Evolutionary conservation across 768 basidiomycete species (phyloP).

Genomic region (Daedaleopsis sinensis): DNA sequence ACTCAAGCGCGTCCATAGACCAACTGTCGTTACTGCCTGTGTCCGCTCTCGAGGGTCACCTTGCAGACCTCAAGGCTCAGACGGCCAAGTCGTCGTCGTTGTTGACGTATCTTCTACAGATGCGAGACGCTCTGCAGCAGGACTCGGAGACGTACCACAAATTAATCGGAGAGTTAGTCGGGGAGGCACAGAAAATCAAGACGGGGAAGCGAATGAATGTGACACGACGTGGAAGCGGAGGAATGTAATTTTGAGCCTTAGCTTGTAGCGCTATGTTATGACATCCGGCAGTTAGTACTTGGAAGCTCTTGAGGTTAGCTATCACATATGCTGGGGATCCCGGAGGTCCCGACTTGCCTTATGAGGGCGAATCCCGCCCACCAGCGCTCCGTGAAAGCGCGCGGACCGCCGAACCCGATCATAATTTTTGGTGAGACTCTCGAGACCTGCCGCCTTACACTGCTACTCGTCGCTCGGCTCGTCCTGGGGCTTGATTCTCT

Average conservation of each 20-base stretch:
- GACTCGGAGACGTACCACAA: slow-evolving; percentile 90
- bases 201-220: slow-evolving; percentile 49
- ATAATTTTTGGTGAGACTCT: slow-evolving; percentile 15
- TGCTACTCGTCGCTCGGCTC: not conserved
- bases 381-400: slow-evolving; percentile 11
- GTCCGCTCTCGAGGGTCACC: slow-evolving; percentile 61
- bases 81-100: slow-evolving; percentile 76
- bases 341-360: too few species aligned
- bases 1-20: slow-evolving; percentile 46
- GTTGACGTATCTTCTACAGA: slow-evolving; percentile 82
- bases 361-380: not conserved
- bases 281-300: not conserved
- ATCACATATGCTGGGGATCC: too few species aligned
- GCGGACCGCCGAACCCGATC: slow-evolving; percentile 11
- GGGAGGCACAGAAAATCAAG: slow-evolving; percentile 86
- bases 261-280: slow-evolving; percentile 10
- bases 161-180: slow-evolving; percentile 89
- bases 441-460: not conserved
- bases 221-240: slow-evolving; percentile 40
- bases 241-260: slow-evolving; percentile 19
- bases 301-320: not conserved
- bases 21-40: slow-evolving; percentile 73
- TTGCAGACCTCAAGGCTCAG: slow-evolving; percentile 68
- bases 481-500: not conserved
- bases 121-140: slow-evolving; percentile 80